These are phyloP conservation scores for Pyronema domesticum DNA, from an alignment of 495 filamentous ascomycete species.

Conservation along the genomic window DNA sequence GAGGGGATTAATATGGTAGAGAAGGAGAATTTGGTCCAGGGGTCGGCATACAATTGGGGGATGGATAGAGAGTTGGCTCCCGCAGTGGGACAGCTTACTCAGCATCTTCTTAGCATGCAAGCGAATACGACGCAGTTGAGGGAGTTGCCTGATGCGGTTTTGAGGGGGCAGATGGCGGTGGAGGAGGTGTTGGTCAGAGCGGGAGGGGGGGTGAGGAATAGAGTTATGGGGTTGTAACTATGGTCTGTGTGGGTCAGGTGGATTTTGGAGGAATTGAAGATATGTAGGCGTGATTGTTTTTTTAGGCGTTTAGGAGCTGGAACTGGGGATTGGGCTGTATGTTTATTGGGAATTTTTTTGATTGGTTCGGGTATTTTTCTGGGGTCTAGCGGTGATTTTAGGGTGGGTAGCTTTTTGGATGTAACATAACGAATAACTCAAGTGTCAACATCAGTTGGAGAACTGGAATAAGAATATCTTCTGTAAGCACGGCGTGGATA, in stretches of 20 bases:
- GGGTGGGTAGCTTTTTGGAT: too few species aligned
- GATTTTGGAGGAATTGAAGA: neutral
- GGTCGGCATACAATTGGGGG: slow-evolving; percentile 16
- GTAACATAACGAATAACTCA: too few species aligned
- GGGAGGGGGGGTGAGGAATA: neutral
- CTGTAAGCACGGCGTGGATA: too few species aligned
- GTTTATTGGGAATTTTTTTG: too few species aligned
- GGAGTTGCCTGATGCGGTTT: neutral
- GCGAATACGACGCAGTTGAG: slow-evolving; percentile 6
- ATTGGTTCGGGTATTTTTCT: too few species aligned
- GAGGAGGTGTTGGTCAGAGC: neutral
- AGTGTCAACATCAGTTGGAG: too few species aligned
- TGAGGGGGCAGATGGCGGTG: neutral
- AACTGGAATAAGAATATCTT: too few species aligned
- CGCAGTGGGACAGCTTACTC: slow-evolving; percentile 10
- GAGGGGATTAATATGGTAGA: slow-evolving; percentile 14
- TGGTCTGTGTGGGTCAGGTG: too few species aligned
- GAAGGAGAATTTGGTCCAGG: slow-evolving; percentile 2
- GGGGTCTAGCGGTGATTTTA: too few species aligned
- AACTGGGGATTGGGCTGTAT: too few species aligned
- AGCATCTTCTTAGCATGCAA: slow-evolving; percentile 22
- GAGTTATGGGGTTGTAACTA: neutral
- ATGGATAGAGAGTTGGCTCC: slow-evolving; percentile 17
- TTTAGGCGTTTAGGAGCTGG: neutral
- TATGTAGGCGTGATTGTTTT: neutral